Base-by-base conservation (phyloP, 257 asterid genomes). In the Osmanthus fragrans region DNA sequence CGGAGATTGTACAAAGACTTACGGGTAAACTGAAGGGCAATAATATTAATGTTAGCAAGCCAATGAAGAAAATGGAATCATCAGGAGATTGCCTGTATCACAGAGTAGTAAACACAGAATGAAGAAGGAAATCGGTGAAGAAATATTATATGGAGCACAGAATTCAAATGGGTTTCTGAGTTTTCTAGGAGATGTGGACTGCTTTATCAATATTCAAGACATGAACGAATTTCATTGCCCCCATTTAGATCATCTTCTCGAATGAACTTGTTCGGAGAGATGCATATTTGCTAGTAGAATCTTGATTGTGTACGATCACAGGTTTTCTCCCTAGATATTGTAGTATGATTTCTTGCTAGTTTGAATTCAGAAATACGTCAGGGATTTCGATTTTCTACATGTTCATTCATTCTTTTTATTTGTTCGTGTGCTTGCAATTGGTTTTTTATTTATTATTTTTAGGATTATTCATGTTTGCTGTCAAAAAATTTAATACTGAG, bases 1-100 rank as follows among this genome's bases (percentile, higher is more conserved):
- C 90, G 8, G 87, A 82, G 75, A 84, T 93, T 25, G 97, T 93
- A 3, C 98, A 93, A 72, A 89, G 87, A 76, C 92, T 93, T 66
- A 93, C 98, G 0, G 98, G 98, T 39, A 93, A 89, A 82, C 84
- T 89, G 80, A 75, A 72, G 73, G 68, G 23, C 27, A 79, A 65
- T 2, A 64, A 72, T 7, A 34, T 4, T 37, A 7, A 37, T 39
- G 45, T 39, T 2, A 21, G 82, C 65, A 82, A 82, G 37, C 73
- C 77, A 72, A 86, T 49, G 72, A 82, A 65, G 67, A 78, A 74
- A 71, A 71, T 51, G 27, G 85, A 81, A 70, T 12, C 68, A 68
- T 39, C 86, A 84, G 49, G 49, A 42, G 65, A 78, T 37, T 37
- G 45, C 45, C 45, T 37, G 42, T 37, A 37, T 37, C 45, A 9